Evolutionary conservation across 2,329 filamentous ascomycete genomes (phyloP).

Genomic region (Nigrograna mackinnonii): DNA sequence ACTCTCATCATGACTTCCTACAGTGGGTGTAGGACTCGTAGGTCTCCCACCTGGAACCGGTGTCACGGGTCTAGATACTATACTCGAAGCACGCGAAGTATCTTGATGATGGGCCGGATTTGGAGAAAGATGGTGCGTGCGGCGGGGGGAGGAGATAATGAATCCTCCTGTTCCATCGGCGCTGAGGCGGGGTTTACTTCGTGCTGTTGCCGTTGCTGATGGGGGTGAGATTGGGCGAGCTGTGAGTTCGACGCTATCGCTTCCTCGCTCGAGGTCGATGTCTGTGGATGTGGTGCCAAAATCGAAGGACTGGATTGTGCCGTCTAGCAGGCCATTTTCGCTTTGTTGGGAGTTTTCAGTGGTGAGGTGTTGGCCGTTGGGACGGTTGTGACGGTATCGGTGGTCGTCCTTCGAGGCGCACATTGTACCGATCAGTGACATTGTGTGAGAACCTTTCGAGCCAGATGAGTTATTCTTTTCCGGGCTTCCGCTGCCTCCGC

Average conservation of each 20-base stretch:
- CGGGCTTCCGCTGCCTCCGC: conserved; percentile 4
- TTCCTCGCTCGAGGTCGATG: conserved; percentile 15
- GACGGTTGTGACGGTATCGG: background rate
- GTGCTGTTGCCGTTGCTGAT: background rate
- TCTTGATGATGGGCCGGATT: too few relatives aligned
- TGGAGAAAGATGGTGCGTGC: too few relatives aligned
- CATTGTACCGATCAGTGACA: conserved; percentile 10
- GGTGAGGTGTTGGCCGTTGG: conserved; percentile 1
- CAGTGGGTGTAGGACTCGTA: conserved; percentile 16
- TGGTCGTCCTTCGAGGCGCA: conserved; percentile 10
- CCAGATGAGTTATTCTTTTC: background rate
- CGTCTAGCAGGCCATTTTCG: conserved; percentile 10
- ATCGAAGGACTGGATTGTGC: conserved; percentile 14
- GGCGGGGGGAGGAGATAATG: conserved; percentile 10
- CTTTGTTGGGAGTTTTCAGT: conserved; percentile 14
- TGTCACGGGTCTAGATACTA: conserved; percentile 1
- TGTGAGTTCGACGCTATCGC: background rate
- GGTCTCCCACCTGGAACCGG: conserved; percentile 5
- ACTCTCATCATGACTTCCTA: conserved; percentile 5
- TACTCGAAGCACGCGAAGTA: conserved; percentile 14
- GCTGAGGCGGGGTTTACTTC: background rate
- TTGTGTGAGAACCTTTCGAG: conserved; percentile 4
- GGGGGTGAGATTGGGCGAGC: background rate
- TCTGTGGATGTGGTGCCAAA: conserved; percentile 11
- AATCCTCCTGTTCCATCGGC: conserved; percentile 21